phyloP scores from a whole-genome alignment of 352 stramenopile genomes.

The Salisapilia sapeloensis region DNA sequence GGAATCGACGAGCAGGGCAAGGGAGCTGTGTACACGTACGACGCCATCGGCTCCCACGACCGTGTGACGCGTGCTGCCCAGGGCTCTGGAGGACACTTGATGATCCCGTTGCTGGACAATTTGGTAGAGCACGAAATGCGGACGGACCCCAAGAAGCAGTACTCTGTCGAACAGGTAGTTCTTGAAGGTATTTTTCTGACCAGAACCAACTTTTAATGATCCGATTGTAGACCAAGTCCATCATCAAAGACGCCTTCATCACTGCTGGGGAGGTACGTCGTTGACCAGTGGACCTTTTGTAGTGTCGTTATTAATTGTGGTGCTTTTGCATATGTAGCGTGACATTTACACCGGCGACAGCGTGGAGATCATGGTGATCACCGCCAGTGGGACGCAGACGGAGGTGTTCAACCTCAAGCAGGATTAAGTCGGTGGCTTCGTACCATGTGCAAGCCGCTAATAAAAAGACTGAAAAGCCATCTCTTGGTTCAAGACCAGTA shows the following conservation, averaged over 20 bases:
- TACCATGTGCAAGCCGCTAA: background rate
- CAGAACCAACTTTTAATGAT: background rate
- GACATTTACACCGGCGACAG: slow-evolving; percentile 99
- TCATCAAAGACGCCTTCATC: slow-evolving; percentile 98
- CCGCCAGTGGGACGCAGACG: slow-evolving; percentile 79
- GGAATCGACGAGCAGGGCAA: slow-evolving; percentile 94
- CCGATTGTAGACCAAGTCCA: slow-evolving; percentile 77
- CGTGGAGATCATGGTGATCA: slow-evolving; percentile 96
- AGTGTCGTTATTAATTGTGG: background rate
- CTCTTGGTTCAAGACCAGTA: too few relatives aligned
- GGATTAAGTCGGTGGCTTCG: slow-evolving; percentile 56
- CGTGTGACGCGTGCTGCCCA: slow-evolving; percentile 53
- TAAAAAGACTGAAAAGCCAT: background rate
- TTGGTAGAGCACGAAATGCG: slow-evolving; percentile 85
- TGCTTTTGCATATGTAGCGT: too few relatives aligned
- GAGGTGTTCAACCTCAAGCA: slow-evolving; percentile 91
- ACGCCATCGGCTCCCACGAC: slow-evolving; percentile 90
- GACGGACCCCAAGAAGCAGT: slow-evolving; percentile 83
- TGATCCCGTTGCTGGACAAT: slow-evolving; percentile 98
- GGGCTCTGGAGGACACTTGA: slow-evolving; percentile 89
- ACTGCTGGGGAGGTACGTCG: slow-evolving; percentile 85
- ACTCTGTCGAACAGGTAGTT: slow-evolving; percentile 77
- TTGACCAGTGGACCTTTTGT: background rate
- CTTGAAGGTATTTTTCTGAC: background rate
- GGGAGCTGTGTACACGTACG: slow-evolving; percentile 96